These are phyloP conservation scores for Sugiyamaella americana DNA, from an alignment of 805 yeast species.

Conservation along the genomic window DNA sequence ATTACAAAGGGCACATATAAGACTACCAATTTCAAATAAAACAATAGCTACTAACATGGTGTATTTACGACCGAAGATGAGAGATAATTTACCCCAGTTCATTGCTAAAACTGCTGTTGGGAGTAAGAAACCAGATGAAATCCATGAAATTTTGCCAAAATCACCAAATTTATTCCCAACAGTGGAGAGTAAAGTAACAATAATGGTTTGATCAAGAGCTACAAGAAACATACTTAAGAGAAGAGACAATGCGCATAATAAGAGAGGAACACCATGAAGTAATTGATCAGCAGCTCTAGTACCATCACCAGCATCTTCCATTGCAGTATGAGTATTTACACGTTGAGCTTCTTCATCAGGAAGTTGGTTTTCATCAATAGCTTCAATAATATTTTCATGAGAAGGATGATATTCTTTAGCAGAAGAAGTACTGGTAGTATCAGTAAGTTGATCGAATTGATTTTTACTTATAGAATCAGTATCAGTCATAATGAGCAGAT, in stretches of 20 bases:
- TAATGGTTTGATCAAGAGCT: constrained; percentile 47
- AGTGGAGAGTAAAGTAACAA: constrained; percentile 43
- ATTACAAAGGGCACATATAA: constrained; percentile 38
- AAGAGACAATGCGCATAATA: constrained; percentile 12
- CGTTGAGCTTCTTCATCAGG: constrained; percentile 1
- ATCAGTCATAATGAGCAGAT: background rate
- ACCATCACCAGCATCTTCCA: constrained; percentile 20
- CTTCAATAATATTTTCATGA: too few species aligned
- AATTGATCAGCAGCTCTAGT: constrained; percentile 21
- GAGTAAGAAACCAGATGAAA: constrained; percentile 53
- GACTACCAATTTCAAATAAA: constrained; percentile 38
- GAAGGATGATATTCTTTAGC: too few species aligned
- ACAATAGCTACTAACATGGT: constrained; percentile 43
- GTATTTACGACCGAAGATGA: constrained; percentile 40
- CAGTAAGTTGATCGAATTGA: background rate
- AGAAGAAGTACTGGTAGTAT: too few species aligned
- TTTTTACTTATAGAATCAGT: background rate
- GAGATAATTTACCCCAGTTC: constrained; percentile 45
- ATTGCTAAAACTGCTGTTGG: constrained; percentile 56
- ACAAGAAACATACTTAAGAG: constrained; percentile 16
- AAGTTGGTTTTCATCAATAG: too few species aligned
- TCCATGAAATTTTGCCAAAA: constrained; percentile 46
- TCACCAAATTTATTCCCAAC: constrained; percentile 43
- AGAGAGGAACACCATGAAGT: constrained; percentile 14
- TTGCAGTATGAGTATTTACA: background rate